A percentile compares a stretch with the other conserved stretches of the same genome.
Conservation (phyloP, 306 rosid genomes). For the Citrullus mucosospermus region DNA sequence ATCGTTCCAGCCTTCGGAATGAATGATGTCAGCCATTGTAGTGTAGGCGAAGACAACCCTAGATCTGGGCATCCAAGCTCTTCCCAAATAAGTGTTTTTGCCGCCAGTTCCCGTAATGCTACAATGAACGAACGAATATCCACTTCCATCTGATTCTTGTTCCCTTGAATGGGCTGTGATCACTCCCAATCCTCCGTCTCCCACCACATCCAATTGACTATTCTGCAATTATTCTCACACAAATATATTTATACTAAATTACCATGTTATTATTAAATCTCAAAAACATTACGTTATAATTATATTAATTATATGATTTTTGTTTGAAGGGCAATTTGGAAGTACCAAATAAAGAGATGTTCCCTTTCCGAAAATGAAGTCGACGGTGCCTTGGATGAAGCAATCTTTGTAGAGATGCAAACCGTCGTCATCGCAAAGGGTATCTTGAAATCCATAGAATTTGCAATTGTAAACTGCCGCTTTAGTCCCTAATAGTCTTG, state of each 20-base stretch:
- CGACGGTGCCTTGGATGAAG: conserved; percentile 31
- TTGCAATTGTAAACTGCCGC: conserved; percentile 26
- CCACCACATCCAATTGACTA: conserved; percentile 14
- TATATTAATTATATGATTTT: too few relatives aligned
- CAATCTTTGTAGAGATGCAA: conserved; percentile 32
- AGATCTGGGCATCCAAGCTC: conserved; percentile 40
- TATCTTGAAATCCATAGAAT: conserved; percentile 33
- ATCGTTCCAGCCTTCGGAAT: conserved; percentile 29
- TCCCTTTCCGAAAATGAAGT: conserved; percentile 32
- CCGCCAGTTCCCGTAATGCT: conserved; percentile 20
- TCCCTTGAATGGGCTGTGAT: conserved; percentile 48
- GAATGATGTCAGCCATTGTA: conserved; percentile 12
- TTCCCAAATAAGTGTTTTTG: conserved; percentile 23
- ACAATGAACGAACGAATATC: conserved; percentile 46
- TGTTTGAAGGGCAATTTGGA: too few relatives aligned
- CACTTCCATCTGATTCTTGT: neutral
- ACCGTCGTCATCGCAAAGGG: conserved; percentile 39
- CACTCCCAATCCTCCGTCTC: conserved; percentile 9
- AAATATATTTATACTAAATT: too few relatives aligned
- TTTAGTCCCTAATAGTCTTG: conserved; percentile 28
- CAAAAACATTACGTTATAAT: too few relatives aligned
- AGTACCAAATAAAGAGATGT: conserved; percentile 31
- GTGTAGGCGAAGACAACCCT: conserved; percentile 33
- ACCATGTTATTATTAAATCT: too few relatives aligned
- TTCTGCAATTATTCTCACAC: conserved; percentile 16